Evolutionary conservation across 352 stramenopile species (phyloP), one percentile per base, ranked within the genome.

Genomic region (Globisporangium paroecandrum): DNA sequence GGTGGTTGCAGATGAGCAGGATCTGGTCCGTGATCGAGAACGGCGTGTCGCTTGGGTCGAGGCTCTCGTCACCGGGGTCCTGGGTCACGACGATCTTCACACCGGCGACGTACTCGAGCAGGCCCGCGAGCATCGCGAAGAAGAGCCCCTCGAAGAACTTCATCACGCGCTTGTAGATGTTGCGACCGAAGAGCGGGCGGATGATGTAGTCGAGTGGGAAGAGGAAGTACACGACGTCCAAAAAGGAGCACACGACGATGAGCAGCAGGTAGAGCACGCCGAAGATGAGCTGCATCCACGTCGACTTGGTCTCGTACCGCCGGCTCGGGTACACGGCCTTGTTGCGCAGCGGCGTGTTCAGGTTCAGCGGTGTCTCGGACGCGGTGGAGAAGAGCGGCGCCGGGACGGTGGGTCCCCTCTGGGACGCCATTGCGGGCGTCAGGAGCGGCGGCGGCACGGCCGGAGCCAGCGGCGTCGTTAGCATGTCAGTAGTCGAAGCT

Each of bases 1-100:
- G 83, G 65, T 93, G 85, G 73, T 93, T 95, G 61, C 72, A 88
- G 49, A 95, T 77, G 29, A 93, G 57, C 54, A 93, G 70, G 34
- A 87, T 74, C 25, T 84, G 74, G 41, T 93, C 82, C 5, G 74
- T 41, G 1, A 55, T 38, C 1, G 69, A 20, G 63, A 93, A 91
- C 8, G 71, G 56, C n/a, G 80, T 47, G 27, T 69, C 56, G 0
- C n/a, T 9, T 9, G 65, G 55, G 1, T 88, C 75, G 58, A 70
- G 58, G 24, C 64, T 70, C 34, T 64, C 73, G 38, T 68, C 68
- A 32, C 68, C 54, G n/a, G 68, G 62, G 53, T 91, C 83, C 29
- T 72, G 73, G 2, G 84, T 90, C 2, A 93, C 29, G 25, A 90
- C 73, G 56, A 93, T 69, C 22, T 87, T 72, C 41, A 94, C 85